phyloP scores from a whole-genome alignment of 768 basidiomycete species.

The Kwoniella heveanensis region DNA sequence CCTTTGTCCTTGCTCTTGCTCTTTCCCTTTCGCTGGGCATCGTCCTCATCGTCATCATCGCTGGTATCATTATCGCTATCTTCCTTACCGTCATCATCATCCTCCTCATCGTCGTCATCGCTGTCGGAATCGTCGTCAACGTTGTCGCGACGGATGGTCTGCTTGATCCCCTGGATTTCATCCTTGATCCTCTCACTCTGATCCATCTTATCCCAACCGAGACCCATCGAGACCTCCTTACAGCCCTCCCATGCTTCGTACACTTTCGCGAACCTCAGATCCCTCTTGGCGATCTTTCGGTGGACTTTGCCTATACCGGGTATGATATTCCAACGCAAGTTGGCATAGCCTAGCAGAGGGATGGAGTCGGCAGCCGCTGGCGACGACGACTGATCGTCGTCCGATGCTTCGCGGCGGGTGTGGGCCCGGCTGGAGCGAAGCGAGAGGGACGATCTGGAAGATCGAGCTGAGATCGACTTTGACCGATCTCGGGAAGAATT shows the following conservation, averaged over 20 bases:
- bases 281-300: conserved; percentile 42
- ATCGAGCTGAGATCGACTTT: conserved; percentile 4
- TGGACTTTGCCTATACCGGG: conserved; percentile 50
- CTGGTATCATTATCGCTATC: conserved; percentile 9
- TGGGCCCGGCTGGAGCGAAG: not conserved
- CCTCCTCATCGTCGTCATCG: conserved; percentile 26
- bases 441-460: conserved; percentile 1
- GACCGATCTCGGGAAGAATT: conserved; percentile 8
- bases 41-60: conserved; percentile 5
- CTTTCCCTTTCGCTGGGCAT: not conserved
- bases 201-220: conserved; percentile 23
- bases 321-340: conserved; percentile 32
- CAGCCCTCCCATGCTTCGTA: conserved; percentile 54
- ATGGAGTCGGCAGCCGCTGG: too few relatives aligned
- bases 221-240: conserved; percentile 26
- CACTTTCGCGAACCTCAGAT: conserved; percentile 47
- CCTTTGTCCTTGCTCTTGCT: not conserved
- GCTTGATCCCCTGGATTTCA: conserved; percentile 12
- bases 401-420: not conserved
- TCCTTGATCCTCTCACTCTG: conserved; percentile 13
- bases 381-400: not conserved
- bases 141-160: not conserved
- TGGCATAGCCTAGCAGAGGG: conserved; percentile 28
- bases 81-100: conserved; percentile 23
- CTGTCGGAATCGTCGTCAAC: conserved; percentile 8